Base-by-base conservation (phyloP, 148 eudicot genomes). In the Rhododendron molle region DNA sequence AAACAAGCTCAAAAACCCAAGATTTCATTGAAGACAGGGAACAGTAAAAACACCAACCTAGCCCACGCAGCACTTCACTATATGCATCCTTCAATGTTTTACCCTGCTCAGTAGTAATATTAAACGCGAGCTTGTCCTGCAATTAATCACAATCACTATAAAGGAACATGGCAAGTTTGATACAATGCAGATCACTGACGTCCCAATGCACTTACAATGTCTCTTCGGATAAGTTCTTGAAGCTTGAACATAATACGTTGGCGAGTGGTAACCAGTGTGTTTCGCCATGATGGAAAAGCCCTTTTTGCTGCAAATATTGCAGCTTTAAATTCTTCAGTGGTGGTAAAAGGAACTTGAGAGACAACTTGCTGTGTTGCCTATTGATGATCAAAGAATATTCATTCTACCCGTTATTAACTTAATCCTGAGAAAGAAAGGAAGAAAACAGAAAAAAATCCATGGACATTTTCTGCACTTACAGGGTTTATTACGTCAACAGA, bases 291-390 rank as follows among this genome's bases (percentile, higher is more conserved):
- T 56, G 85, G 87, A 80, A 90, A 94, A 80, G 97, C 94, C 86
- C 91, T 87, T 89, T 93, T 93, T 44, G 97, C 95, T 20, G 97
- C 88, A 89, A 80, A 85, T 34, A 94, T 90, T 81, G 95, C 94
- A 86, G 93, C 94, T 85, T 85, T 93, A 77, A 92, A 83, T 86
- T 94, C 97, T 81, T 93, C 95, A 85, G 81, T 43, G 38, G 92
- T 92, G 32, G 95, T 88, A 80, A 92, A 91, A 82, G 95, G 95
- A 81, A 92, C 94, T 90, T 92, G 93, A 65, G 94, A 90, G 21
- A 93, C 93, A 88, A 94, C 92, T 89, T 92, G 90, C 80, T 94
- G 94, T 52, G 95, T 94, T 73, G 95, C 97, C 97, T 94, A 88
- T 28, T 81, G 71, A 50, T 84, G 43, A 87, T 84, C 67, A 81